phyloP scores from a whole-genome alignment of 2,329 filamentous ascomycete species.

The Fusarium camptoceras region DNA sequence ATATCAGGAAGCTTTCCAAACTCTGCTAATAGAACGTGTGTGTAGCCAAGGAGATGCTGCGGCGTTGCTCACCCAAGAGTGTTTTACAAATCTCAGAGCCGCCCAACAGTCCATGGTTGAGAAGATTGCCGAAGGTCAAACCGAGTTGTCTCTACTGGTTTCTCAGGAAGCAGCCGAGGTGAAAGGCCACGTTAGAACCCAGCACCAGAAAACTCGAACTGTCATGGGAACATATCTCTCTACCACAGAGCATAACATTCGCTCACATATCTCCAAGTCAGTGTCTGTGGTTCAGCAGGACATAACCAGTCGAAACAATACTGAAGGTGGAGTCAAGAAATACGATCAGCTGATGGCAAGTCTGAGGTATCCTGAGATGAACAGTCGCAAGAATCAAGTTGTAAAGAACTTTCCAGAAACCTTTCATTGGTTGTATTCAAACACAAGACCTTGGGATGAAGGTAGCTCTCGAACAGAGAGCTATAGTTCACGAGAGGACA shows the following conservation, averaged over 20 bases:
- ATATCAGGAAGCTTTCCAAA: background rate
- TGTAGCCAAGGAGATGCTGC: background rate
- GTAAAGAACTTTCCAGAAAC: background rate
- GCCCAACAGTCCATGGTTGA: accelerated
- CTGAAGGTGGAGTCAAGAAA: background rate
- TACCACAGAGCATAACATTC: background rate
- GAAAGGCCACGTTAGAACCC: background rate
- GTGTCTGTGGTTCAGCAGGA: background rate
- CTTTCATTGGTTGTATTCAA: background rate
- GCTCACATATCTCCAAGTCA: background rate
- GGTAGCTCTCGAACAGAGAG: too few species aligned
- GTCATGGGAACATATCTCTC: accelerated
- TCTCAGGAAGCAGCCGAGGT: accelerated
- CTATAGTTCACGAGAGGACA: too few species aligned
- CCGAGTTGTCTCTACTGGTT: accelerated
- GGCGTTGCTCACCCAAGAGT: background rate
- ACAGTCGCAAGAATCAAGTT: background rate
- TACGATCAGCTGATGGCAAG: background rate
- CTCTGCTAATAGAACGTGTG: background rate
- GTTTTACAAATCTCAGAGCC: accelerated
- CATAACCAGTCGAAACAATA: accelerated
- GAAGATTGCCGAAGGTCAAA: background rate
- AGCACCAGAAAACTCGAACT: background rate
- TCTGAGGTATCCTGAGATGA: background rate
- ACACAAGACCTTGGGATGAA: accelerated